Conservation (phyloP, 2,329 filamentous ascomycete genomes). For the Xylariales sp. region DNA sequence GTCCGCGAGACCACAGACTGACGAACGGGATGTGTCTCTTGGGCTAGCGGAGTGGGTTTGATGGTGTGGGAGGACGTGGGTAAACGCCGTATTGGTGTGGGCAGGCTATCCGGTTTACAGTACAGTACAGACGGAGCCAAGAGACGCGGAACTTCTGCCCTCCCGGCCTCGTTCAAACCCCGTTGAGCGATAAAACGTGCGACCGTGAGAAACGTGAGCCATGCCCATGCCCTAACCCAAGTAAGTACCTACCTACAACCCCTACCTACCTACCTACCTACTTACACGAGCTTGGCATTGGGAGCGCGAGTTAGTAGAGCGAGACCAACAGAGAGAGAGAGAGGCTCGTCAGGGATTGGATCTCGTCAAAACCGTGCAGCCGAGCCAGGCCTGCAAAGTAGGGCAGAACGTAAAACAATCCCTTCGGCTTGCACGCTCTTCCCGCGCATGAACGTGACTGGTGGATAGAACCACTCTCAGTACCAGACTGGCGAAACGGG, state of each 20-base stretch:
- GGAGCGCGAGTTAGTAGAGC: neutral
- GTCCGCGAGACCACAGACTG: conserved; percentile 8
- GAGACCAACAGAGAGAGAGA: neutral
- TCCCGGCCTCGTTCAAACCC: neutral
- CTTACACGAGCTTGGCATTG: too few relatives aligned
- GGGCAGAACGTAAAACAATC: conserved; percentile 5
- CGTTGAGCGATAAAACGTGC: neutral
- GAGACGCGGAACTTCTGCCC: neutral
- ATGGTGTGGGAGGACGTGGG: conserved; percentile 9
- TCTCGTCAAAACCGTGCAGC: conserved; percentile 6
- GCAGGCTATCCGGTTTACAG: neutral
- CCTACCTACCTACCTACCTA: too few relatives aligned
- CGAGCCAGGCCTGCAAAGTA: conserved; percentile 2
- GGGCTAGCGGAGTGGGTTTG: conserved; percentile 5
- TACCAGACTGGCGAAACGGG: conserved; percentile 2
- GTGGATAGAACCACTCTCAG: conserved; percentile 1
- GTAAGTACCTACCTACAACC: too few relatives aligned
- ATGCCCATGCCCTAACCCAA: too few relatives aligned
- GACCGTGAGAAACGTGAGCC: neutral
- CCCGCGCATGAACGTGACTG: conserved; percentile 7
- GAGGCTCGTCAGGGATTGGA: neutral
- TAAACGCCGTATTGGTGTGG: conserved; percentile 1
- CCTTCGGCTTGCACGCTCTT: conserved; percentile 7
- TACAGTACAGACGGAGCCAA: neutral
- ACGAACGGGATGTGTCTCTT: conserved; percentile 8